Conservation (phyloP, 805 yeast species). For the Kazachstania viticola region DNA sequence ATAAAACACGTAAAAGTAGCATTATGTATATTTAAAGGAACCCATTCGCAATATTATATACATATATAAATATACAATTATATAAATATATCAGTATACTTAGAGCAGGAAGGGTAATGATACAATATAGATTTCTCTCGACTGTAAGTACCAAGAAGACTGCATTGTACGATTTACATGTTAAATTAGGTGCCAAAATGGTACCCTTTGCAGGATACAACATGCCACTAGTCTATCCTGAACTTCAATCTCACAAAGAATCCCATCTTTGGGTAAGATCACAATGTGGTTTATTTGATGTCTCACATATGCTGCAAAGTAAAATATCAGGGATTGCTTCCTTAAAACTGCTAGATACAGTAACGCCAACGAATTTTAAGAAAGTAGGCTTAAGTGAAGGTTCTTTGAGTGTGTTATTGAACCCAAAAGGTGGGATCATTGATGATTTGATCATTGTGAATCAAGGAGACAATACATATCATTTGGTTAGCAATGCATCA, state of each 20-base stretch:
- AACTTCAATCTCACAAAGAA: slow-evolving; percentile 76
- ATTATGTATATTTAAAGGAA: too few species aligned
- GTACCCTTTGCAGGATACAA: slow-evolving; percentile 94
- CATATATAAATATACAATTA: too few species aligned
- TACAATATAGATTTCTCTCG: too few species aligned
- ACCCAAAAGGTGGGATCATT: slow-evolving; percentile 73
- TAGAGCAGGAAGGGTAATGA: too few species aligned
- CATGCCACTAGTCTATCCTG: slow-evolving; percentile 80
- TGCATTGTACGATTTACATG: slow-evolving; percentile 73
- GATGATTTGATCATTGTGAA: slow-evolving; percentile 90
- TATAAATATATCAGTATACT: too few species aligned
- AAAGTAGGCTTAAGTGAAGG: slow-evolving; percentile 45
- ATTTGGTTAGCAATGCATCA: slow-evolving; percentile 93
- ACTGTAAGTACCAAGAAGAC: slow-evolving; percentile 50
- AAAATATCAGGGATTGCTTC: slow-evolving; percentile 59
- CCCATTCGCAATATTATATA: too few species aligned
- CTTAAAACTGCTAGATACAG: slow-evolving; percentile 52
- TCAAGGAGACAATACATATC: slow-evolving; percentile 45
- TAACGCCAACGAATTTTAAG: slow-evolving; percentile 83
- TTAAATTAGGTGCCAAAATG: slow-evolving; percentile 73
- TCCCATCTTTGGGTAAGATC: slow-evolving; percentile 91
- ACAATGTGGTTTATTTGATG: slow-evolving; percentile 87
- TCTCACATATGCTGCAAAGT: slow-evolving; percentile 96
- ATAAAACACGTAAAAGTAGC: not conserved
- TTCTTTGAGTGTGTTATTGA: slow-evolving; percentile 66